phyloP scores from a whole-genome alignment of 306 rosid genomes.

The Urtica urens region DNA sequence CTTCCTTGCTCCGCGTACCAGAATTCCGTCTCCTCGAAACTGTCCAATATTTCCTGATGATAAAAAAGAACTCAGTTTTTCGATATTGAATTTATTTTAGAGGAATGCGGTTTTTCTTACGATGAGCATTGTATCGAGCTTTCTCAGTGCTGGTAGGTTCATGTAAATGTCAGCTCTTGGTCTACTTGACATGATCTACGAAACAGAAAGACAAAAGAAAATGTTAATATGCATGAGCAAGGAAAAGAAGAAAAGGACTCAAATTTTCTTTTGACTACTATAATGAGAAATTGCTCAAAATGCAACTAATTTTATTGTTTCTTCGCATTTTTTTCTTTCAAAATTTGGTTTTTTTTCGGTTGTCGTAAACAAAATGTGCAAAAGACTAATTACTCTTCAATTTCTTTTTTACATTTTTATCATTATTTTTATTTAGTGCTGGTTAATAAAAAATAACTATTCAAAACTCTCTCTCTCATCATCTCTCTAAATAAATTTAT shows the following conservation, averaged over 20 bases:
- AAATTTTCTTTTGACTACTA: constrained; percentile 9
- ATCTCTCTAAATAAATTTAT: too few species aligned
- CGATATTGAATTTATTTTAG: background rate
- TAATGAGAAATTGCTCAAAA: too few species aligned
- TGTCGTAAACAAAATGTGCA: too few species aligned
- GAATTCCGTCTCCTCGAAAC: constrained; percentile 69
- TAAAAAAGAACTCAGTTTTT: background rate
- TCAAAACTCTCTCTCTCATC: too few species aligned
- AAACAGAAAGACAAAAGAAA: constrained; percentile 1
- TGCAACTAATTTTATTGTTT: too few species aligned
- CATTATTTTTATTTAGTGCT: too few species aligned
- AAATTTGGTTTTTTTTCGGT: too few species aligned
- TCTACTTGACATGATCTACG: constrained; percentile 73
- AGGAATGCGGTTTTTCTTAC: constrained; percentile 42
- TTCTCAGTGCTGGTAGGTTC: constrained; percentile 81
- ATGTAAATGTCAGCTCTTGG: constrained; percentile 74
- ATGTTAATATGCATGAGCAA: background rate
- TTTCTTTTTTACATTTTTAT: too few species aligned
- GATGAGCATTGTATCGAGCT: constrained; percentile 84
- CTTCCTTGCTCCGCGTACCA: constrained; percentile 91
- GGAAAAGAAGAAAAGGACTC: constrained; percentile 4
- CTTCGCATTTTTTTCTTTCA: too few species aligned
- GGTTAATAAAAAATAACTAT: too few species aligned
- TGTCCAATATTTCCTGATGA: constrained; percentile 74
- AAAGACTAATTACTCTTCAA: too few species aligned